Evolutionary conservation across 116 monocot species (phyloP), one percentile per base, ranked within the genome.

Genomic region (Phalaenopsis hybrid): DNA sequence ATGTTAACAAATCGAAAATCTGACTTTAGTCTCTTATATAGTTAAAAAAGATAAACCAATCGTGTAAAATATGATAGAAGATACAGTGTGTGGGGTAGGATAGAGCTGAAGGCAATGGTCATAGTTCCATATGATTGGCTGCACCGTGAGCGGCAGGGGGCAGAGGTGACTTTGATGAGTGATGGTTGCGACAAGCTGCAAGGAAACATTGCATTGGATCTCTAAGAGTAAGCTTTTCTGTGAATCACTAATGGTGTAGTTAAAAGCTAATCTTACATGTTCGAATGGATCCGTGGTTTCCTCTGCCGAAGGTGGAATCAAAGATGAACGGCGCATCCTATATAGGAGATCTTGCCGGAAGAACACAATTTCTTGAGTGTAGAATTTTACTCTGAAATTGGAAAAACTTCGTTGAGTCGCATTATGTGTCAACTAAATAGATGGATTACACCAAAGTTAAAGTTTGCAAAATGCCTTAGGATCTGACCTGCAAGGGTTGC

Each of bases 121-220:
- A 81, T 99, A 99, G 85, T 92, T 99, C 99, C 99, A 99, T 49
- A 99, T 94, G 73, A 99, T 92, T n/a, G 99, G 94, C 83, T 99
- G 92, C 44, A 95, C 91, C 0, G 95, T 95, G 9, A 99, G 87
- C 70, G 99, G 94, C 85, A 99, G 82, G 3, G 99, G 95, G 68
- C 99, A 99, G 73, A 99, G 92, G 88, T 95, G 95, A 81, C 99
- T 95, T 81, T 99, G 99, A 85, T 99, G 99, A 61, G 94, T 99
- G 43, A 99, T 99, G 25, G 99, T 99, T 0, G 95, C 94, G 59
- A 99, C 99, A 81, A 99, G 93, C 95, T 99, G 95, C 81, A 87
- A 48, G n/a, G 18, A 80, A 41, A 80, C 74, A 12, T 15, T 50
- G 73, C 6, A 75, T 23, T 55, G 76, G n/a, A 52, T 52, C 8